phyloP scores from a whole-genome alignment of 2,329 filamentous ascomycete genomes.

The Xylaria sp. region DNA sequence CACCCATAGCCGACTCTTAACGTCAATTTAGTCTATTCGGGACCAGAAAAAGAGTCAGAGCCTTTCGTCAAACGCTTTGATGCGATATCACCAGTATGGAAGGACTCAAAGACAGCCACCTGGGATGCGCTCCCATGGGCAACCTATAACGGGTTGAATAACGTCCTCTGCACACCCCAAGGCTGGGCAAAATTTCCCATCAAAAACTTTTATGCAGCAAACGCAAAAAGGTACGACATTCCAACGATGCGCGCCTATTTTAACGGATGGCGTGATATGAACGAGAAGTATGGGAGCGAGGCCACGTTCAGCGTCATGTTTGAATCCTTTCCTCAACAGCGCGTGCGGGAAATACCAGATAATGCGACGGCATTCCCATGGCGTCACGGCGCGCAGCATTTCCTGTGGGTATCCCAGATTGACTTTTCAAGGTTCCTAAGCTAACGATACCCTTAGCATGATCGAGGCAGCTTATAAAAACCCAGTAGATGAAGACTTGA shows the following conservation, averaged over 20 bases:
- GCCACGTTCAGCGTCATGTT: constrained; percentile 22
- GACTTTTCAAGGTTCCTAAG: not conserved
- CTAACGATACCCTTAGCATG: constrained; percentile 6
- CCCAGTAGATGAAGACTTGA: constrained; percentile 1
- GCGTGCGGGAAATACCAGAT: constrained; percentile 5
- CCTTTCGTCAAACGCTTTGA: constrained; percentile 11
- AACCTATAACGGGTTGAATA: constrained; percentile 19
- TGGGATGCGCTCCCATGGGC: constrained; percentile 25
- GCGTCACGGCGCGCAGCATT: constrained; percentile 12
- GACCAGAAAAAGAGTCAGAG: constrained; percentile 2
- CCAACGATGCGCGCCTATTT: constrained; percentile 10
- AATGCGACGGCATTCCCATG: constrained; percentile 17
- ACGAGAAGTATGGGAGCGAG: constrained; percentile 8
- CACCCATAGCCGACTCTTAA: constrained; percentile 7
- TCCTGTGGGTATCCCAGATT: constrained; percentile 6
- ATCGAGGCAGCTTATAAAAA: constrained; percentile 15
- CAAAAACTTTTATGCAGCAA: constrained; percentile 21
- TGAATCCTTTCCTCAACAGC: constrained; percentile 16
- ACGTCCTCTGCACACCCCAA: constrained; percentile 14
- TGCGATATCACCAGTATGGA: constrained; percentile 3
- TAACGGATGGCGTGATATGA: constrained; percentile 21
- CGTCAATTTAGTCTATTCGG: constrained; percentile 19
- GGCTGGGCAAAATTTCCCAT: constrained; percentile 21
- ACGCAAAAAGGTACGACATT: constrained; percentile 16
- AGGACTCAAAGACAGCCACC: constrained; percentile 4